phyloP scores from a whole-genome alignment of 805 yeast species.

The Candida pseudoglaebosa region DNA sequence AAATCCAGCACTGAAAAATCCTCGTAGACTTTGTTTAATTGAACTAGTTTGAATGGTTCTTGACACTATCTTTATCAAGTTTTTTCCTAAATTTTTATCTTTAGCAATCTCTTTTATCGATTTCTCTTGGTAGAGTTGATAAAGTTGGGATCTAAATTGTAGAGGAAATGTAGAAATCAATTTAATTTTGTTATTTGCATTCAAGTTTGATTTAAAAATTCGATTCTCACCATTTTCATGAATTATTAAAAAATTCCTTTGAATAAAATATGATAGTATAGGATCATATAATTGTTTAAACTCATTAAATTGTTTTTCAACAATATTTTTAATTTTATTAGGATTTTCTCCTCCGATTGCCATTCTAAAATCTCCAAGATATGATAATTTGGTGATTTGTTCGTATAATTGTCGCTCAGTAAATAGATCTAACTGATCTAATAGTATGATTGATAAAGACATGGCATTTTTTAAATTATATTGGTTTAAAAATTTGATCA shows the following conservation, averaged over 20 bases:
- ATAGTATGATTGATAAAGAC: conserved; percentile 57
- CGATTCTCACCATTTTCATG: conserved; percentile 11
- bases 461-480: conserved; percentile 76
- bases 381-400: conserved; percentile 75
- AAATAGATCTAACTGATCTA: conserved; percentile 38
- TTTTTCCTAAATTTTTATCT: conserved; percentile 28
- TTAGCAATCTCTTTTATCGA: conserved; percentile 37
- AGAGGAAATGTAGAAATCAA: conserved; percentile 46
- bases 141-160: conserved; percentile 42
- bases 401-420: conserved; percentile 66
- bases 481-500: conserved; percentile 65
- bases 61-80: conserved; percentile 15
- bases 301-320: conserved; percentile 62
- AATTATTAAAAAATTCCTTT: conserved; percentile 16
- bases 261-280: conserved; percentile 26
- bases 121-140: conserved; percentile 23
- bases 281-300: conserved; percentile 79
- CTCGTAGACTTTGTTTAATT: conserved; percentile 71
- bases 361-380: conserved; percentile 88
- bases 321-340: conserved; percentile 80
- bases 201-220: conserved; percentile 12
- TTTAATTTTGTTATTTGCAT: conserved; percentile 10
- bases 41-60: conserved; percentile 66
- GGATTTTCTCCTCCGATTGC: conserved; percentile 89
- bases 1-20: conserved; percentile 83